These are phyloP conservation scores for Ogataea paradorogensis DNA, from an alignment of 805 yeast genomes.

Conservation along the genomic window DNA sequence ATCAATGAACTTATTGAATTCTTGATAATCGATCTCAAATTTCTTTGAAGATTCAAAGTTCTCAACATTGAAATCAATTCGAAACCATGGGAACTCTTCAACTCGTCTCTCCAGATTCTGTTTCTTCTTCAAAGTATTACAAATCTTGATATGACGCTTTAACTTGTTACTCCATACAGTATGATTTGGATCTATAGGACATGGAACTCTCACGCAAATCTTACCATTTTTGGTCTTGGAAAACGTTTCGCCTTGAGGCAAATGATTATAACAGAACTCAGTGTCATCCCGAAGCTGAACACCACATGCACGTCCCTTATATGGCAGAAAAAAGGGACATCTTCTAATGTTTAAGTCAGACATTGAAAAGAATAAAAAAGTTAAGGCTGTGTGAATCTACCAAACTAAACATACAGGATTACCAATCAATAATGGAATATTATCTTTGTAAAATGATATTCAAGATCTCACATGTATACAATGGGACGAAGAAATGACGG, in stretches of 20 bases:
- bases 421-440: slow-evolving; percentile 1
- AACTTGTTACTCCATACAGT: slow-evolving; percentile 63
- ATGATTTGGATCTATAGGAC: slow-evolving; percentile 77
- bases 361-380: not conserved
- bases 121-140: slow-evolving; percentile 44
- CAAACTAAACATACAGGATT: not conserved
- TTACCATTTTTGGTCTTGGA: slow-evolving; percentile 26
- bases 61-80: slow-evolving; percentile 43
- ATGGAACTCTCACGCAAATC: slow-evolving; percentile 50
- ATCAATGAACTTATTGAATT: slow-evolving; percentile 24
- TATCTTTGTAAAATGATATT: slow-evolving; percentile 4
- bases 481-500: not conserved
- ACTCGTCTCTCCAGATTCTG: slow-evolving; percentile 36
- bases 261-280: slow-evolving; percentile 63
- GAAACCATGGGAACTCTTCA: slow-evolving; percentile 42
- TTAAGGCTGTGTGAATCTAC: slow-evolving; percentile 5
- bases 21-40: slow-evolving; percentile 17
- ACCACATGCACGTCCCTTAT: slow-evolving; percentile 57
- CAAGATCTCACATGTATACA: slow-evolving; percentile 7
- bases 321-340: slow-evolving; percentile 49
- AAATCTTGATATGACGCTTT: slow-evolving; percentile 54
- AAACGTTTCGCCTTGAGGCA: slow-evolving; percentile 19
- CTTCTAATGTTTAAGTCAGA: slow-evolving; percentile 12
- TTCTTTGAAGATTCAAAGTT: slow-evolving; percentile 11
- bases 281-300: slow-evolving; percentile 52